A percentile compares a stretch with the other conserved stretches of the same genome.
phyloP scores from a whole-genome alignment of 306 rosid species.

The Aeschynomene evenia region DNA sequence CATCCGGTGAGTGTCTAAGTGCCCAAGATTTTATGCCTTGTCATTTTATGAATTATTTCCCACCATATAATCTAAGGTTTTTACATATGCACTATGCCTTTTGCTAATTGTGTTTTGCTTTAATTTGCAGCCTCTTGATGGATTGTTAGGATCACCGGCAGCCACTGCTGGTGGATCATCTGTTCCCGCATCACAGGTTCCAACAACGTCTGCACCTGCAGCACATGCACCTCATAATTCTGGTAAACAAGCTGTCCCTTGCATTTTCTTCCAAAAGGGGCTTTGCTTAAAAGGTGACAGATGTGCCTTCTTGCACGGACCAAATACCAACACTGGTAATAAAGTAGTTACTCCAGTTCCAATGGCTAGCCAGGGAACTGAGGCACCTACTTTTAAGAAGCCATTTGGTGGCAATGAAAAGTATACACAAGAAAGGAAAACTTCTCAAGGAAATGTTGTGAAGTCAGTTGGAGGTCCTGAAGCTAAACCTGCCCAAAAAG shows the following conservation, averaged over 20 bases:
- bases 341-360: slow-evolving; percentile 56
- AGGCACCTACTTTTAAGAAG: slow-evolving; percentile 52
- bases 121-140: slow-evolving; percentile 75
- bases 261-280: slow-evolving; percentile 90
- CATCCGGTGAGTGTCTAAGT: slow-evolving; percentile 75
- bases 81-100: neutral
- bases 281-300: slow-evolving; percentile 84
- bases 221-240: slow-evolving; percentile 47
- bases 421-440: slow-evolving; percentile 54
- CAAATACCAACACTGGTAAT: slow-evolving; percentile 39
- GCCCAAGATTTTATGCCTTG: neutral
- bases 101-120: slow-evolving; percentile 31
- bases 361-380: slow-evolving; percentile 40
- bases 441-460: slow-evolving; percentile 39
- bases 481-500: slow-evolving; percentile 46
- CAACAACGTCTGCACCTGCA: slow-evolving; percentile 43
- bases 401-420: slow-evolving; percentile 54
- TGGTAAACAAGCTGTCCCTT: slow-evolving; percentile 75
- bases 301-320: slow-evolving; percentile 84
- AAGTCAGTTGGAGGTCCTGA: slow-evolving; percentile 42
- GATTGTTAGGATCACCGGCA: slow-evolving; percentile 69
- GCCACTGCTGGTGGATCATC: slow-evolving; percentile 58
- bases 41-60: neutral
- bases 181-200: slow-evolving; percentile 43
- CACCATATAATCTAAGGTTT: neutral